Evolutionary conservation across 495 filamentous ascomycete species (phyloP), one percentile per base, ranked within the genome.

Genomic region (Aspergillus cavernicola): DNA sequence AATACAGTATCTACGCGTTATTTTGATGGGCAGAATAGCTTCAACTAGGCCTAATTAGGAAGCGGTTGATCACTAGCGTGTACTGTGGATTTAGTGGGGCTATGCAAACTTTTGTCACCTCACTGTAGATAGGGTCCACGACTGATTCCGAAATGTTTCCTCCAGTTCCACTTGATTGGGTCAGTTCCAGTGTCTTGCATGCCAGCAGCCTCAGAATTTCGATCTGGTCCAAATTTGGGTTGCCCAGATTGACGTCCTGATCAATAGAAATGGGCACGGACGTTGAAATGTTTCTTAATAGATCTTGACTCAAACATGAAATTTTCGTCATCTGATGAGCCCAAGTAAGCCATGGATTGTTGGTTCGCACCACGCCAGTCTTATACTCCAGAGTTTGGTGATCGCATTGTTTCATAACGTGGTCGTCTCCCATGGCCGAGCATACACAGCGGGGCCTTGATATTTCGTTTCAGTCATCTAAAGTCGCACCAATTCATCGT

Each of bases 401-500:
- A 9, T 32, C 18, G 6, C 38, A n/a, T 32, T 32, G 6, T 33
- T 33, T 33, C 31, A 33, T 45, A 1, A 26, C 46, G 35, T 36
- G 31, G 38, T 32, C 33, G 13, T 35, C 49, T 19, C 50, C 29
- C 42, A 40, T 35, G 20, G 41, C 13, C 11, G 39, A 26, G 39
- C 55, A 44, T 58, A 59, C 58, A 46, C 61, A 65, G 60, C 67
- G 60, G 58, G 58, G 50, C 55, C 58, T 15, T 43, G 15, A 43
- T 24, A 33, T 15, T 33, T 29, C 49, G 20, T 41, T 58, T 20
- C 36, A 42, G 26, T 40, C 28, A 35, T 26, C 26, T n/a, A 37
- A 46, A 28, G 36, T 31, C 39, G 31, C 32, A 24, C 38, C 23
- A 12, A 37, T 10, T 73, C 59, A 77, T 57, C 70, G 74, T 67